Base-by-base conservation (phyloP, 2,329 filamentous ascomycete species). In the Didymella segeticola region DNA sequence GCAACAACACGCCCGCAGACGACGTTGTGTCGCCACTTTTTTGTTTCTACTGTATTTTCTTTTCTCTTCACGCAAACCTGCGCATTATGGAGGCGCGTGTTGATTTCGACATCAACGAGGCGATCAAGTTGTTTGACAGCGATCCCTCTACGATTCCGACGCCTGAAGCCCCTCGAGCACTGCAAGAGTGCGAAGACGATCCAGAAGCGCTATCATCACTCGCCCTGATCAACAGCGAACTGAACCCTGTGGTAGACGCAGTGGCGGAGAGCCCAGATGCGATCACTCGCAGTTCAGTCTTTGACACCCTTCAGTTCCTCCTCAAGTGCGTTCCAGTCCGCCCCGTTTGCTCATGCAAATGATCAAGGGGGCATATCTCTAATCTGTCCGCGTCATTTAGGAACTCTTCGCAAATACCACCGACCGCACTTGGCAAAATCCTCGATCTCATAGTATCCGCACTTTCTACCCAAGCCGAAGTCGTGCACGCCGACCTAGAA, bases 91-190 rank as follows among this genome's bases (percentile, higher is more conserved):
- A 83, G 66, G 79, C 81, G 61, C 79, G 77, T 60, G 84, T 92
- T 73, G 84, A 88, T 70, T 99, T 99, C 79, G 91, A 98, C 76
- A 91, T 99, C 77, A 96, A 97, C 75, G 89, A 96, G 80, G 91
- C 92, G 62, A 89, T 98, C 76, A 97, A 96, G 82, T 86, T 91
- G 74, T 99, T 97, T 78, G 90, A 97, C 84, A 96, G 91, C 78
- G 93, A 98, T 74, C 93, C 95, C 8, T 82, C 87, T 38, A 85
- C 86, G 31, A 89, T 98, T 50, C 82, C 89, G 7, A 97, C 93
- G 2, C 88, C 90, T 36, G 93, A 98, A 74, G 95, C 93, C 50
- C 89, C 95, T 65, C 77, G 87, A 37, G 85, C 89, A 55, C 85
- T 99, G 17, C 83, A 92, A 66, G 93, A 98, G 73, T 96, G 91